phyloP scores from a whole-genome alignment of 345 rosid genomes.

The Salix dunnii region DNA sequence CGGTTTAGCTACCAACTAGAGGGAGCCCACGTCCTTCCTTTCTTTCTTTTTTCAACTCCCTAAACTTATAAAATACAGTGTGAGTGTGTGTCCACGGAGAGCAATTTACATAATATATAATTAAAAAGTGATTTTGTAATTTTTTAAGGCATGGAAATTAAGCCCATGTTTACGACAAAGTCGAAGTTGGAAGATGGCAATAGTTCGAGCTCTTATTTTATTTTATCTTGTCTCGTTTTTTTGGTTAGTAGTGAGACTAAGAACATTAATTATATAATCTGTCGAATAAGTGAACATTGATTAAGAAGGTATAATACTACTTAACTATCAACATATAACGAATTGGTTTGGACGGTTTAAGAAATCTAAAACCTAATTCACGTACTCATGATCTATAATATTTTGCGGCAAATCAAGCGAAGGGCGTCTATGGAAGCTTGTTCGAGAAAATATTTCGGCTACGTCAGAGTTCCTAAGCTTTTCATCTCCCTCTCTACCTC shows the following conservation, averaged over 20 bases:
- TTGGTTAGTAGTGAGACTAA: slow-evolving; percentile 13
- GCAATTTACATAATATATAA: background rate
- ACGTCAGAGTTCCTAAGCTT: slow-evolving; percentile 60
- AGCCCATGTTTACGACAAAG: slow-evolving; percentile 12
- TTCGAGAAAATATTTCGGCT: slow-evolving; percentile 55
- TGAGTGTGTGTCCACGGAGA: too few species aligned
- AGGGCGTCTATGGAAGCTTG: slow-evolving; percentile 58
- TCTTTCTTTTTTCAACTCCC: slow-evolving; percentile 17
- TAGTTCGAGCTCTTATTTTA: background rate
- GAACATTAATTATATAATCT: background rate
- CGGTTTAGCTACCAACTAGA: slow-evolving; percentile 15
- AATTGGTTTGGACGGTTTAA: slow-evolving; percentile 20
- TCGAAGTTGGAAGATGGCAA: slow-evolving; percentile 19
- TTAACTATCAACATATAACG: background rate
- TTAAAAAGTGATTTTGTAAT: background rate
- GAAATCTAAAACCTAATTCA: background rate
- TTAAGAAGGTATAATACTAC: background rate
- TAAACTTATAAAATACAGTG: background rate
- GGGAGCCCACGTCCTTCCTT: background rate
- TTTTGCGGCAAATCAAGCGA: slow-evolving; percentile 49
- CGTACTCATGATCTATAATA: slow-evolving; percentile 79
- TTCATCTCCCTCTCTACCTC: slow-evolving; percentile 73
- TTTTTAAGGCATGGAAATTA: slow-evolving; percentile 16
- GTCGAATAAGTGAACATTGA: slow-evolving; percentile 10
- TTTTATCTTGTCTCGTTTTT: slow-evolving; percentile 12